A percentile compares a stretch with the other conserved stretches of the same genome.
These are phyloP conservation scores for Raphidocelis subcapitata DNA, from an alignment of 139 green algal genomes.

Conservation along the genomic window DNA sequence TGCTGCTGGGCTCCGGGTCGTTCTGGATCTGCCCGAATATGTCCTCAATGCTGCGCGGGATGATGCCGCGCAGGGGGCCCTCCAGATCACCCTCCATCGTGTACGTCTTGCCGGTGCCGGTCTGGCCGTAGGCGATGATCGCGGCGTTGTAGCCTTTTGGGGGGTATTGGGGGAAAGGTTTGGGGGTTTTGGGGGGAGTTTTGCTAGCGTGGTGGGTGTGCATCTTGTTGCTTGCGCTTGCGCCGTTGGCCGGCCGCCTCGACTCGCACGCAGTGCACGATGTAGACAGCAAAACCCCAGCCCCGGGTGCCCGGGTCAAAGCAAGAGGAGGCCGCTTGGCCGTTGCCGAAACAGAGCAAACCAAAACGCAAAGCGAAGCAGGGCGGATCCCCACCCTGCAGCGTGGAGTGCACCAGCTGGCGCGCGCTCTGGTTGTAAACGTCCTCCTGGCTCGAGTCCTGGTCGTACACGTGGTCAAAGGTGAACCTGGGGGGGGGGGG, in stretches of 20 bases:
- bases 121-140: slow-evolving; percentile 93
- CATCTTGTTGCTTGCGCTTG: too few relatives aligned
- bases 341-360: too few relatives aligned
- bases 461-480: slow-evolving; percentile 91
- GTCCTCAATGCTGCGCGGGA: slow-evolving; percentile 90
- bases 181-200: too few relatives aligned
- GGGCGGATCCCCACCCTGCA: too few relatives aligned
- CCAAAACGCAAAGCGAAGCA: too few relatives aligned
- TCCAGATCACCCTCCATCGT: slow-evolving; percentile 83
- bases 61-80: slow-evolving; percentile 77
- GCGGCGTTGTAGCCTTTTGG: slow-evolving; percentile 93
- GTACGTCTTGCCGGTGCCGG: slow-evolving; percentile 88
- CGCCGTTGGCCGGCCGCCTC: too few relatives aligned
- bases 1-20: slow-evolving; percentile 65
- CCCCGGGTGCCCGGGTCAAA: too few relatives aligned
- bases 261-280: too few relatives aligned
- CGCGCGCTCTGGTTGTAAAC: slow-evolving; percentile 81
- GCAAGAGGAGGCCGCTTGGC: too few relatives aligned
- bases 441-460: slow-evolving; percentile 70
- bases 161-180: too few relatives aligned
- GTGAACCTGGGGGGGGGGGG: slow-evolving; percentile 67
- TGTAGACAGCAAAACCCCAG: too few relatives aligned
- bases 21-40: slow-evolving; percentile 91
- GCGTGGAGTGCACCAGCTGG: slow-evolving; percentile 73
- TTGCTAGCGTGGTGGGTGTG: too few relatives aligned